Base-by-base conservation (phyloP, 257 asterid genomes). In the Verbena officinalis region DNA sequence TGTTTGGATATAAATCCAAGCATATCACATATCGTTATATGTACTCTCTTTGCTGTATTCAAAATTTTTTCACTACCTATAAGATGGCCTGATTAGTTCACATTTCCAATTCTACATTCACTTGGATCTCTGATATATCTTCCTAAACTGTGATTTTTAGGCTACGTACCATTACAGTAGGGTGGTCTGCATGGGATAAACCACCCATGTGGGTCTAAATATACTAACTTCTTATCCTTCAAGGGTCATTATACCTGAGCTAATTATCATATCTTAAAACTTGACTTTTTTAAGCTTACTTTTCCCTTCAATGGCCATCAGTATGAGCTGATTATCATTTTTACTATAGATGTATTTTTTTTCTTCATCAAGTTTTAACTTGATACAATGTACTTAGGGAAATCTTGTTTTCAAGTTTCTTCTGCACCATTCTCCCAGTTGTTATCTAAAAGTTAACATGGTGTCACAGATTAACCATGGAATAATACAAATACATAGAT, bases 31-130 rank as follows among this genome's bases (percentile, higher is more conserved):
- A 3, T 36, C 7, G 10, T 4, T 27, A 2, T 27, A 2, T 27
- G 5, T 2, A 27, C n/a, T 27, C 5, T 27, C 33, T 27, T 27
- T 5, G 40, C 10, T 9, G 5, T 27, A 14, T 24, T 31, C 24
- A 0, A 56, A 19, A 9, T 11, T 55, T 62, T 39, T 23, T 48
- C 64, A 17, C 19, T 14, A 45, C 36, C 17, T 22, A 36, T 24
- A 64, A 40, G 67, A 23, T 42, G 59, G 39, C 19, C 20, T 17
- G 43, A 39, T 57, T 22, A 38, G 22, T 57, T 16, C 16, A 4
- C 5, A 23, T 68, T 22, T 55, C 33, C 71, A 45, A 27, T 50
- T 55, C 56, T 61, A 51, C 22, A 52, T 24, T 38, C 27, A 42
- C 15, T 33, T 31, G 4, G 51, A 17, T 44, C 51, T 44, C 21